Evolutionary conservation across 768 basidiomycete genomes (phyloP).

Genomic region (Boletus sp.): DNA sequence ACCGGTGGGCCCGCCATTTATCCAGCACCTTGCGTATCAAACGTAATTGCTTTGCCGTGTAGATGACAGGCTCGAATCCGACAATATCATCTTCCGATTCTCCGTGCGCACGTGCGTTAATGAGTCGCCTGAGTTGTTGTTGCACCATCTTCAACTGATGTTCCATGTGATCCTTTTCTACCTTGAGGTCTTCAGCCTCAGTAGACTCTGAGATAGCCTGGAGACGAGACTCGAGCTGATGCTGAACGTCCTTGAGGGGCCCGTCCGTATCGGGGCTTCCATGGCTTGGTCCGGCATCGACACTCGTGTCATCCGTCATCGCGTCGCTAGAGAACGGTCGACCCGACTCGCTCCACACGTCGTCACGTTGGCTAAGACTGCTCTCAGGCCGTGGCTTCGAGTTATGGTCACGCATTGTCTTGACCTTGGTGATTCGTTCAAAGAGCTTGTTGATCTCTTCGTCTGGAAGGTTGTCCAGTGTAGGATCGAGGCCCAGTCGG

Average conservation of each 20-base stretch:
- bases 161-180: conserved; percentile 92
- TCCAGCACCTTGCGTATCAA: conserved; percentile 80
- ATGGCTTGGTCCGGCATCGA: conserved; percentile 60
- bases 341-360: conserved; percentile 88
- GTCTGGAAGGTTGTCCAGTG: conserved; percentile 89
- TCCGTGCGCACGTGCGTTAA: conserved; percentile 75
- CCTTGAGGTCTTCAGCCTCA: conserved; percentile 82
- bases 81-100: conserved; percentile 61
- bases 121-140: conserved; percentile 75
- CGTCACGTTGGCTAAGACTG: conserved; percentile 81
- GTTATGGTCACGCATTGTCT: conserved; percentile 80
- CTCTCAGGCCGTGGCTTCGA: conserved; percentile 84
- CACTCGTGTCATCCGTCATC: conserved; percentile 83
- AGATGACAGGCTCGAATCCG: conserved; percentile 77
- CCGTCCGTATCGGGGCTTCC: conserved; percentile 65
- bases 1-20: conserved; percentile 79
- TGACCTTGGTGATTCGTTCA: conserved; percentile 91
- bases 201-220: conserved; percentile 59
- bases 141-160: conserved; percentile 80
- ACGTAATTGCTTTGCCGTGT: conserved; percentile 76
- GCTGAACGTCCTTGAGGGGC: conserved; percentile 66
- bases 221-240: conserved; percentile 68
- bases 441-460: conserved; percentile 92
- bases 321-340: conserved; percentile 74
- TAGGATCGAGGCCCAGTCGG: conserved; percentile 80